Conservation (phyloP, 2,329 filamentous ascomycete genomes). For the Fusarium sp. region DNA sequence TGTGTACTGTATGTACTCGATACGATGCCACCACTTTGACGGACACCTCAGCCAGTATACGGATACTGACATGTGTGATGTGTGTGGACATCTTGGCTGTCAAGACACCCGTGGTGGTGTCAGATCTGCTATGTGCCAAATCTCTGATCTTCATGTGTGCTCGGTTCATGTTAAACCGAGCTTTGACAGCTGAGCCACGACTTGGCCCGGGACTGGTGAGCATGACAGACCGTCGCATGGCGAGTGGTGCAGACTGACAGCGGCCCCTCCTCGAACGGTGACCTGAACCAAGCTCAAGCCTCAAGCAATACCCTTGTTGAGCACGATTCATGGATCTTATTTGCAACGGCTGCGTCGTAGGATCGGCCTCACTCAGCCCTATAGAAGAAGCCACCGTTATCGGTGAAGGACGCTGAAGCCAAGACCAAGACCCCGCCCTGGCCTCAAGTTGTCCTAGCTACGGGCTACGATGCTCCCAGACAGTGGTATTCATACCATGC, state of each 20-base stretch:
- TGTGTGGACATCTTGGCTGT: background rate
- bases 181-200: background rate
- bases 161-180: background rate
- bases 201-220: background rate
- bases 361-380: slow-evolving; percentile 33
- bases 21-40: background rate
- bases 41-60: background rate
- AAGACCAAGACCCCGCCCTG: background rate
- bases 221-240: slow-evolving; percentile 12
- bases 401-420: background rate
- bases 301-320: slow-evolving; percentile 16
- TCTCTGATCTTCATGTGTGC: background rate
- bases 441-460: slow-evolving; percentile 1
- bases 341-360: slow-evolving; percentile 20
- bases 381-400: slow-evolving; percentile 17
- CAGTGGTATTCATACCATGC: slow-evolving; percentile 4
- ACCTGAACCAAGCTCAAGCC: slow-evolving; percentile 2
- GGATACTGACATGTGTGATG: background rate
- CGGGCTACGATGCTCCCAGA: background rate
- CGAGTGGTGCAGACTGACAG: slow-evolving; percentile 30
- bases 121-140: slow-evolving; percentile 5
- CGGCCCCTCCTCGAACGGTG: slow-evolving; percentile 17
- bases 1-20: background rate
- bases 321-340: slow-evolving; percentile 31
- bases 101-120: background rate